These are phyloP conservation scores for Venturia nashicola DNA, from an alignment of 2,329 filamentous ascomycete species.

Conservation along the genomic window DNA sequence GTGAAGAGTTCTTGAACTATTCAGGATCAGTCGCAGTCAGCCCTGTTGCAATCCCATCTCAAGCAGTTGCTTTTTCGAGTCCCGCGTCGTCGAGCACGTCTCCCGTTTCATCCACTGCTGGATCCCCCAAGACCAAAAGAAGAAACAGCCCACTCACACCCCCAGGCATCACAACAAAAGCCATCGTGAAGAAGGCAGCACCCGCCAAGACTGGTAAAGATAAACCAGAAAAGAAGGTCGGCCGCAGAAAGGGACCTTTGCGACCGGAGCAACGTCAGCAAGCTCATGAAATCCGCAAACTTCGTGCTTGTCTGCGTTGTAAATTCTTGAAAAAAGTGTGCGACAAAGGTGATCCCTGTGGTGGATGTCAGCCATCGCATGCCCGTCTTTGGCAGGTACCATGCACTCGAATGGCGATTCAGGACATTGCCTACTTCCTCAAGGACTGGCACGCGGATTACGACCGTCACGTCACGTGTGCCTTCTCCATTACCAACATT, in stretches of 20 bases:
- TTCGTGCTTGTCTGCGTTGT: slow-evolving; percentile 86
- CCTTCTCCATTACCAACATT: slow-evolving; percentile 88
- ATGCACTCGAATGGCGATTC: slow-evolving; percentile 96
- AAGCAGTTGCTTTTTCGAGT: slow-evolving; percentile 57
- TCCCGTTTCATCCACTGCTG: slow-evolving; percentile 40
- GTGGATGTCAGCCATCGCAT: slow-evolving; percentile 89
- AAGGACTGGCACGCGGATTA: slow-evolving; percentile 99
- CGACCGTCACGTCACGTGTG: slow-evolving; percentile 74
- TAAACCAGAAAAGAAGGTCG: slow-evolving; percentile 77
- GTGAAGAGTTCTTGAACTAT: slow-evolving; percentile 24
- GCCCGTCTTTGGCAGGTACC: slow-evolving; percentile 94
- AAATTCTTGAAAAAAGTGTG: slow-evolving; percentile 99
- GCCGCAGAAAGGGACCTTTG: slow-evolving; percentile 77
- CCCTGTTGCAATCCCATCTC: slow-evolving; percentile 42
- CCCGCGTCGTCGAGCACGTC: slow-evolving; percentile 44
- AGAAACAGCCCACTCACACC: slow-evolving; percentile 58
- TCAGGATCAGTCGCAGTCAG: slow-evolving; percentile 19
- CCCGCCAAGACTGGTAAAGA: slow-evolving; percentile 50
- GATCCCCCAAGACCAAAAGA: slow-evolving; percentile 49
- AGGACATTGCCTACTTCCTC: slow-evolving; percentile 97
- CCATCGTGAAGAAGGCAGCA: slow-evolving; percentile 61
- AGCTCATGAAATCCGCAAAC: slow-evolving; percentile 90
- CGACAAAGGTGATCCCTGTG: slow-evolving; percentile 93
- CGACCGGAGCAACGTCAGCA: slow-evolving; percentile 91
- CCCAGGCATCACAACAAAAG: slow-evolving; percentile 58